Percentiles rank a stretch among this genome's conserved stretches.
Evolutionary conservation across 768 basidiomycete species (phyloP).

Genomic region (Phylloporus sp.): DNA sequence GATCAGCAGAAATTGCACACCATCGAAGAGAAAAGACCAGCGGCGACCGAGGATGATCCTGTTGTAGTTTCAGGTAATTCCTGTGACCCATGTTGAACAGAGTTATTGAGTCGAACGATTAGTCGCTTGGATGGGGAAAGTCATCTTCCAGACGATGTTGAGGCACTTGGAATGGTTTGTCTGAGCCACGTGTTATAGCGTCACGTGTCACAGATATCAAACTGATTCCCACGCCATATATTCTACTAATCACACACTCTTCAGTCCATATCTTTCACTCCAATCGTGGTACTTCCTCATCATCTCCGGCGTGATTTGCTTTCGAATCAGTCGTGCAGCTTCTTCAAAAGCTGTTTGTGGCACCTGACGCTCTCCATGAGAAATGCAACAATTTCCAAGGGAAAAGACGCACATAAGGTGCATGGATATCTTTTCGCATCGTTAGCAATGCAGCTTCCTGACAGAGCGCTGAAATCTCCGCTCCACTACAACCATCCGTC

Average conservation of each 20-base stretch:
- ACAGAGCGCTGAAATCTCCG: slow-evolving; percentile 87
- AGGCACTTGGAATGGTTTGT: no score
- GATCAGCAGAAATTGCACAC: no score
- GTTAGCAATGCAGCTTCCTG: slow-evolving; percentile 93
- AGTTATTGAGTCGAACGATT: no score
- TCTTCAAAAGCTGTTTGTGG: slow-evolving; percentile 64
- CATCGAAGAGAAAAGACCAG: no score
- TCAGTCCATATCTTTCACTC: slow-evolving; percentile 40
- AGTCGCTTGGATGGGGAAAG: no score
- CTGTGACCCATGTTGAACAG: no score
- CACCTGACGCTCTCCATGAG: slow-evolving; percentile 47
- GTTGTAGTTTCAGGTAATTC: no score
- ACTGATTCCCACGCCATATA: no score
- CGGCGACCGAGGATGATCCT: no score
- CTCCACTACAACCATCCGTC: slow-evolving; percentile 96
- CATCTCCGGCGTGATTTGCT: slow-evolving; percentile 82
- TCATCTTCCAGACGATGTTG: no score
- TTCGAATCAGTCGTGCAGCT: slow-evolving; percentile 69
- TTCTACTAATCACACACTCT: slow-evolving; percentile 16
- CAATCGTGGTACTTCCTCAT: slow-evolving; percentile 70
- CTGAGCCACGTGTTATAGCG: no score
- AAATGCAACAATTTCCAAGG: not conserved
- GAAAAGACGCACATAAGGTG: slow-evolving; percentile 57
- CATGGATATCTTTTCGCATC: slow-evolving; percentile 84
- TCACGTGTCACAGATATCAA: no score